Evolutionary conservation across 495 filamentous ascomycete genomes (phyloP), one percentile per base, ranked within the genome.

Genomic region (Hypoxylon crocopeplum): DNA sequence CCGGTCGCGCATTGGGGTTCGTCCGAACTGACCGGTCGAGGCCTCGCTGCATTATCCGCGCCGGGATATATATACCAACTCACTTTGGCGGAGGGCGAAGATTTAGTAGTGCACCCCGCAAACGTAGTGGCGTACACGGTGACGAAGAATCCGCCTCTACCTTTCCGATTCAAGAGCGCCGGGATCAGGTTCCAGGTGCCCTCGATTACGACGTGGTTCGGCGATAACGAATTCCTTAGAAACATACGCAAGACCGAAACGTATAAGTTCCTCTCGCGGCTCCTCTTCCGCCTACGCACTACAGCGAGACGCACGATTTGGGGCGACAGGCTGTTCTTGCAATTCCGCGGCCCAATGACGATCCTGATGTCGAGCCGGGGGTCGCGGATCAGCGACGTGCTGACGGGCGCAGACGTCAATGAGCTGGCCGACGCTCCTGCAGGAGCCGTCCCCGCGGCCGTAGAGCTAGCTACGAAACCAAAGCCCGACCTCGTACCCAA

Each of bases 281-380:
- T 85, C 16, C 61, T 88, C 25, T 92, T 86, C 69, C 79, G 67
- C 27, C 49, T 95, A 13, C 81, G 90, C 27, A 93, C 90, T 1
- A 88, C 89, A 72, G 79, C 84, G 24, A 81, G 93, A 48, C 79
- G 88, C 66, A 87, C 87, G 2, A 88, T 98, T n/a, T 96, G 90
- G 91, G 94, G 94, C 22, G 94, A 98, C 71, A 76, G 93, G 59
- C 78, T 97, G 11, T 98, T 98, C 68, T 76, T 98, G 17, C 87
- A 89, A 63, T 97, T 98, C 65, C 81, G 87, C 19, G 94, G 94
- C 0, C 94, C 94, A 16, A 84, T 82, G 2, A 96, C 87, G 3
- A 80, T 98, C 27, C 78, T 98, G 17, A 73, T 98, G 64, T 94
- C 96, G 64, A 92, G 90, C 19, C 85, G 93, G 15, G 90, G 86